Conservation (phyloP, 2,329 filamentous ascomycete genomes). For the Fusarium avenaceum region DNA sequence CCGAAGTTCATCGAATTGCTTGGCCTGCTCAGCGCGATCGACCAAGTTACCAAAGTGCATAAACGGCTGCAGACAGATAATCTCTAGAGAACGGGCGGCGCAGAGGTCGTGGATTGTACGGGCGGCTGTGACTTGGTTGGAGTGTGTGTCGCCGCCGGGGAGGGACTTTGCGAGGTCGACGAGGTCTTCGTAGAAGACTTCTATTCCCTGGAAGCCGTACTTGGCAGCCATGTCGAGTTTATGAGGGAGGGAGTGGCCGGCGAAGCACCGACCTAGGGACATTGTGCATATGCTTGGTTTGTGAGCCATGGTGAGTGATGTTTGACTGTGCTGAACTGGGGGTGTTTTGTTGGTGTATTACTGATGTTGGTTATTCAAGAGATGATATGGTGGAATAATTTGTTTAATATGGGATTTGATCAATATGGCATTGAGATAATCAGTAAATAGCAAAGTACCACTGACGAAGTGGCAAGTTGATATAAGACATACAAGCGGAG, state of each 20-base stretch:
- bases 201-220: conserved; percentile 77
- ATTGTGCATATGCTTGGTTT: conserved; percentile 80
- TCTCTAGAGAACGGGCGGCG: conserved; percentile 62
- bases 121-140: conserved; percentile 70
- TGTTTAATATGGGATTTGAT: conserved; percentile 2
- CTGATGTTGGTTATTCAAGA: not conserved
- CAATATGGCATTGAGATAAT: not conserved
- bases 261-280: conserved; percentile 78
- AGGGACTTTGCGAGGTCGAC: conserved; percentile 67
- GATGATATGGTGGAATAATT: not conserved
- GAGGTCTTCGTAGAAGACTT: conserved; percentile 84
- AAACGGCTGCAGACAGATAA: conserved; percentile 82
- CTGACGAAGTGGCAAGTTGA: conserved; percentile 34
- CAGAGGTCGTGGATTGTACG: conserved; percentile 69
- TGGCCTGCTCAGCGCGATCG: conserved; percentile 69
- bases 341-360: not conserved
- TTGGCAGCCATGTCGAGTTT: conserved; percentile 77
- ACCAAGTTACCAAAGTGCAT: conserved; percentile 81
- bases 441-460: not conserved
- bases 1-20: conserved; percentile 72
- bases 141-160: conserved; percentile 54
- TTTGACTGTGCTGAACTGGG: not conserved
- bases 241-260: conserved; percentile 74
- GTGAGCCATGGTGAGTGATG: conserved; percentile 60
- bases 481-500: conserved; percentile 28